Base-by-base conservation (phyloP, 208 protist genomes). In the Lotmaria passim region DNA sequence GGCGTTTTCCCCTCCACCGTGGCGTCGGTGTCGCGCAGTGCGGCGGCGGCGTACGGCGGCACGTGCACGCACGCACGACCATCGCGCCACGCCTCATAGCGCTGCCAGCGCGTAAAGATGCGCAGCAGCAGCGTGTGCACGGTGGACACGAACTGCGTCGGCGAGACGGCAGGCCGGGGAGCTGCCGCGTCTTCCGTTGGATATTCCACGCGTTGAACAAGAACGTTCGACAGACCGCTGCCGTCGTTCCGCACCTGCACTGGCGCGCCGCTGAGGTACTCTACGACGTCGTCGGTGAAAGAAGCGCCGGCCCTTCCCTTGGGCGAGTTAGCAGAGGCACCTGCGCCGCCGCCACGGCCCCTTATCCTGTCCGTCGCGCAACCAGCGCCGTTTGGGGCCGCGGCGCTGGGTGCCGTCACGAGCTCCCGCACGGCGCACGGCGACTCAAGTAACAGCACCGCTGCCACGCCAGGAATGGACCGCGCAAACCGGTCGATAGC, bases 21-120 rank as follows among this genome's bases (percentile, higher is more conserved):
- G 6, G 72, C 74, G 33, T 86, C 76, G 0, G 69, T 56, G 44
- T 86, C 74, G 30, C 63, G 52, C 10, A 84, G 73, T 0, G 72
- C 61, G 3, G 58, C 65, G 73, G 72, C 61, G 3, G 58, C 65
- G 73, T 86, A 90, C 2, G 62, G 46, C 26, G 84, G 84, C 17
- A 90, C 84, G 17, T 46, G 41, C 23, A 86, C 69, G 11, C 71
- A 69, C 2, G 15, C 33, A 0, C 74, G 71, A 0, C 19, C n/a
- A 15, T 33, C 31, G 15, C 41, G 71, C 75, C 76, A 84, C 36
- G 61, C 33, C 19, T 78, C 55, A 65, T 76, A 90, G 28, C 70
- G 73, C 48, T 68, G 46, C 38, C 56, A 74, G 34, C 59, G 63
- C 21, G 62, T 52, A 39, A 80, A 68, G 12, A 86, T 21, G 23